phyloP scores from a whole-genome alignment of 805 yeast genomes.

The Starmerella asiatica region DNA sequence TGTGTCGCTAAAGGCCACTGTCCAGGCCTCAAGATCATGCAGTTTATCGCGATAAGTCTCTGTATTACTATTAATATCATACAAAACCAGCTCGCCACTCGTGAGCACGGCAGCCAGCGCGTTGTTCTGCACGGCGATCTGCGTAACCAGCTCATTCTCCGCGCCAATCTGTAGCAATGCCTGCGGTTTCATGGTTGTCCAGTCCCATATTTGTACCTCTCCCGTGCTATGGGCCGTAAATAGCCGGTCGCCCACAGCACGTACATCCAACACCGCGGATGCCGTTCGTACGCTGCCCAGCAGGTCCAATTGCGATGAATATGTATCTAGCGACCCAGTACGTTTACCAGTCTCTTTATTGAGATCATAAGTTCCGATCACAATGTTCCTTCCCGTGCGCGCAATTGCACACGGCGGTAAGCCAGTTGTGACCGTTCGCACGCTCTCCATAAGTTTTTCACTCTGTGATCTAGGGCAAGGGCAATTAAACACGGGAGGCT shows the following conservation, averaged over 20 bases:
- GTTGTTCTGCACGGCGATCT: slow-evolving; percentile 21
- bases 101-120: slow-evolving; percentile 49
- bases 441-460: not conserved
- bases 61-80: slow-evolving; percentile 21
- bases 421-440: slow-evolving; percentile 30
- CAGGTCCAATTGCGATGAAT: slow-evolving; percentile 18
- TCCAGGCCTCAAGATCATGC: slow-evolving; percentile 83
- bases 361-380: slow-evolving; percentile 72
- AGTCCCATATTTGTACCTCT: slow-evolving; percentile 49
- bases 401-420: slow-evolving; percentile 78
- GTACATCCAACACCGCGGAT: slow-evolving; percentile 59
- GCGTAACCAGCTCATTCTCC: slow-evolving; percentile 53
- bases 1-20: slow-evolving; percentile 43
- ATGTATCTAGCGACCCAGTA: slow-evolving; percentile 48
- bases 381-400: slow-evolving; percentile 39
- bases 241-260: slow-evolving; percentile 33
- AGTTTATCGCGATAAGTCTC: slow-evolving; percentile 20
- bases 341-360: slow-evolving; percentile 45
- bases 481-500: no score
- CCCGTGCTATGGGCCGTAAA: slow-evolving; percentile 71
- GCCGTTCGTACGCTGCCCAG: slow-evolving; percentile 18
- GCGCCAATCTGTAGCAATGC: slow-evolving; percentile 33
- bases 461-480: no score
- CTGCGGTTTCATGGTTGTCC: slow-evolving; percentile 11
- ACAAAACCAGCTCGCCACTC: slow-evolving; percentile 43